Evolutionary conservation across 208 protist species (phyloP), one percentile per base, ranked within the genome.

Genomic region (Histomonas meleagridis): DNA sequence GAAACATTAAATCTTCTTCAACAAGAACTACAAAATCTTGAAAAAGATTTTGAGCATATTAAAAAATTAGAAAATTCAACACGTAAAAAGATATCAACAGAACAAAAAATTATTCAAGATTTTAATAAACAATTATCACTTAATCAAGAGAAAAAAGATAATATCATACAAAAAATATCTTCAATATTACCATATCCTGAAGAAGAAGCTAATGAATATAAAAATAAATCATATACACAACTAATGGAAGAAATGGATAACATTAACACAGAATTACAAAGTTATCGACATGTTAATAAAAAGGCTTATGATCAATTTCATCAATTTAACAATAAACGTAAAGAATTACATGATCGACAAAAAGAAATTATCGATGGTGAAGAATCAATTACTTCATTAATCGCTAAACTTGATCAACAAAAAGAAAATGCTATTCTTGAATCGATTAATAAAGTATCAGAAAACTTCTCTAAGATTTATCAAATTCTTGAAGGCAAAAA

Each of bases 221-320:
- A 51, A 35, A n/a, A 55, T 38, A 14, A 38, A 9, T 10, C 23
- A n/a, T 5, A 65, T n/a, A n/a, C 60, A 65, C 3, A 65, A 65
- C 7, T 86, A 16, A 5, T 32, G 0, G 76, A 86, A 55, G 38
- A 51, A 26, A 18, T 86, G 3, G 12, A 46, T 2, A 7, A 46
- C 21, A 46, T 86, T 49, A 86, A 86, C 76, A 14, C 51, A 49
- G 28, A 28, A n/a, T n/a, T 32, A 5, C 40, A 53, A 35, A 51
- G 40, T 26, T 86, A 43, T 32, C 38, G 35, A 49, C 32, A 43
- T 46, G 86, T 91, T 9, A 91, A 91, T 35, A 60, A 91, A 40
- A 91, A 91, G 53, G 86, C 86, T 48, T 49, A 69, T 28, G 86
- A 91, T 16, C 86, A 91, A 60, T 69, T 69, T 32, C 28, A 69